Base-by-base conservation (phyloP, 2,329 filamentous ascomycete species). In the Remersonia thermophila region DNA sequence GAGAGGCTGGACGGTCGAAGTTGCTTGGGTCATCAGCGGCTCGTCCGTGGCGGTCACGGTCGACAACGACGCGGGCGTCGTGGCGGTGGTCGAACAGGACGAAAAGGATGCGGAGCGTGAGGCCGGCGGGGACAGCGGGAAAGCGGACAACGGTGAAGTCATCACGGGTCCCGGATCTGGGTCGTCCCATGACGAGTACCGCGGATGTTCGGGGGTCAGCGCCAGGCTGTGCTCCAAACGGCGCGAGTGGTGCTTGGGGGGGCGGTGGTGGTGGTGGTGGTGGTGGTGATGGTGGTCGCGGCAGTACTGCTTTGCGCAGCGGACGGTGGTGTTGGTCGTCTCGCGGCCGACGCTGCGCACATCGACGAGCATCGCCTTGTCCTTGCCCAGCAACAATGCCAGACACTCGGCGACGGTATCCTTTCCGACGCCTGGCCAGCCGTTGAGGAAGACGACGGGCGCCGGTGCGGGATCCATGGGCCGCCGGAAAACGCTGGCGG, bases 361-460 rank as follows among this genome's bases (percentile, higher is more conserved):
- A 31, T 51, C 43, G 25, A 51, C 39, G 32, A 57, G 46, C n/a
- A 53, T 41, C 14, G 51, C 49, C 30, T 55, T 51, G 35, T 55
- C 50, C 30, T 37, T 30, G 18, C 54, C 54, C 3, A 57, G 42
- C 3, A 58, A 42, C 10, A 51, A 44, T n/a, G 46, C 41, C 18
- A 57, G 46, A 17, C 47, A 52, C 43, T 56, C 52, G 26, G 53
- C 54, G 2, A 57, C 47, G 5, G 54, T 49, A 18, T 51, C 45
- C 43, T 56, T 57, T 34, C 54, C 55, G 23, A 54, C 47, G 33
- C 51, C 53, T 3, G 50, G 51, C 50, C 50, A 52, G 38, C 55
- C 55, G 40, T 57, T 58, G 47, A 58, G 52, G 40, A 51, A 54
- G 23, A 58, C 44, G 4, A 56, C 34, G 4, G 55, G 53, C 13